Evolutionary conservation across 2,329 filamentous ascomycete species (phyloP).

Genomic region (Cyphellophora attinorum): DNA sequence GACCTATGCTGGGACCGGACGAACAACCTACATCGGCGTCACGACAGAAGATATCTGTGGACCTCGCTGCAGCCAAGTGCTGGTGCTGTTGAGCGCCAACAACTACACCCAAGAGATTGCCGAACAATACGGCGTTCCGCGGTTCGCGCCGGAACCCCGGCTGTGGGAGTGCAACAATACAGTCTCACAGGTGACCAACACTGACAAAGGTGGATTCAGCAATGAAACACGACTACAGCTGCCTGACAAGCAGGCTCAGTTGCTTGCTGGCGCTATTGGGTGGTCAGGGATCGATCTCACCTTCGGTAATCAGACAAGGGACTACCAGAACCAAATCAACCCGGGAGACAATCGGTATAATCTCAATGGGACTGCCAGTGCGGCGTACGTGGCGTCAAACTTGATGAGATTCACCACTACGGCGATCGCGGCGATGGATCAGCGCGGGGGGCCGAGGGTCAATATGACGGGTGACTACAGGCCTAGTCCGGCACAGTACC

Average conservation of each 20-base stretch:
- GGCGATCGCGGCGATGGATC: conserved; percentile 10
- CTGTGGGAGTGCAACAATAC: conserved; percentile 11
- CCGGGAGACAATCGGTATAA: conserved; percentile 7
- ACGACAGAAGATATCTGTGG: conserved; percentile 11
- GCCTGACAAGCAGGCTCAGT: conserved; percentile 7
- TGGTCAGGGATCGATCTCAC: conserved; percentile 11
- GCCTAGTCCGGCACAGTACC: conserved; percentile 78
- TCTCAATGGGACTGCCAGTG: conserved; percentile 5
- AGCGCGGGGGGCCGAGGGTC: conserved; percentile 5
- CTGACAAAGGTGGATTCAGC: conserved; percentile 2
- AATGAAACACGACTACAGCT: conserved; percentile 5
- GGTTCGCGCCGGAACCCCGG: conserved; percentile 19
- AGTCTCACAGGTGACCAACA: conserved; percentile 7
- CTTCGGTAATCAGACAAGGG: background rate
- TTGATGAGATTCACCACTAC: conserved; percentile 11
- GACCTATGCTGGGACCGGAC: conserved; percentile 9
- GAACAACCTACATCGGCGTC: conserved; percentile 9
- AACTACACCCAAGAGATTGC: conserved; percentile 5
- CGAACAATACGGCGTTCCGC: background rate
- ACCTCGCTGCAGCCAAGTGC: conserved; percentile 9
- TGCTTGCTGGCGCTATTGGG: conserved; percentile 13
- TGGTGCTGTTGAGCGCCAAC: conserved; percentile 12
- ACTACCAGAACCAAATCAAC: conserved; percentile 8
- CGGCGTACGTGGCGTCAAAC: conserved; percentile 4
- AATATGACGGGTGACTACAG: conserved; percentile 64